Evolutionary conservation across 371 early-diverging fungal genomes (phyloP), one percentile per base, ranked within the genome.

Genomic region (Mortierella sp.): DNA sequence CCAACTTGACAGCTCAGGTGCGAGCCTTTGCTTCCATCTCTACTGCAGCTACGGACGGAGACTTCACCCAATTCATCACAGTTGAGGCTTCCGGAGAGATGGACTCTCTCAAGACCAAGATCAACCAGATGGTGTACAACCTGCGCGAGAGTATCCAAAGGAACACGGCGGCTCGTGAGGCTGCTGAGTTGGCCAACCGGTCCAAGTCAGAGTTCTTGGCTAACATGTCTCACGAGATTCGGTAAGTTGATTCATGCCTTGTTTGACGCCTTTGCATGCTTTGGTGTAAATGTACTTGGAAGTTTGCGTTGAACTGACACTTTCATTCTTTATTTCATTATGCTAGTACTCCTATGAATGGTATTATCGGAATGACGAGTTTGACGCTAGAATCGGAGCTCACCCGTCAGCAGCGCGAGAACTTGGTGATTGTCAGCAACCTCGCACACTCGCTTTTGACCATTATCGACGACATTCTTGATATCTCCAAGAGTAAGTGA

Each of bases 401-500:
- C 51, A 93, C 91, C 27, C 91, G 93, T 16, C 92, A 95, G 63
- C 96, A 96, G 84, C 92, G 94, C 71, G 96, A 95, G 84, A 93
- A 94, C 71, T 80, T 95, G 82, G 91, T 93, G 91, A 93, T 94
- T 49, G 94, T 95, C 44, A 92, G 91, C 48, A 90, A 90, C 14
- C 83, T 94, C 73, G 94, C 95, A 8, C 91, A 92, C 55, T 93
- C 92, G 76, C 87, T 96, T 63, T 82, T 95, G 70, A 93, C 91
- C 2, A 94, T 96, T 71, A 94, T 96, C 71, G 94, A 96, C 77
- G 95, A 96, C 83, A 93, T 96, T 81, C 89, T 96, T 29, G 96
- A 96, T 89, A 93, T 96, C 72, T 95, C 95, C 58, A 96, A 96
- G 89, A 95, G 88, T 83, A 87, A 74, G 88, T 75, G 49, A 32